Conservation (phyloP, 2,329 filamentous ascomycete species). For the Stemphylium lycopersici region DNA sequence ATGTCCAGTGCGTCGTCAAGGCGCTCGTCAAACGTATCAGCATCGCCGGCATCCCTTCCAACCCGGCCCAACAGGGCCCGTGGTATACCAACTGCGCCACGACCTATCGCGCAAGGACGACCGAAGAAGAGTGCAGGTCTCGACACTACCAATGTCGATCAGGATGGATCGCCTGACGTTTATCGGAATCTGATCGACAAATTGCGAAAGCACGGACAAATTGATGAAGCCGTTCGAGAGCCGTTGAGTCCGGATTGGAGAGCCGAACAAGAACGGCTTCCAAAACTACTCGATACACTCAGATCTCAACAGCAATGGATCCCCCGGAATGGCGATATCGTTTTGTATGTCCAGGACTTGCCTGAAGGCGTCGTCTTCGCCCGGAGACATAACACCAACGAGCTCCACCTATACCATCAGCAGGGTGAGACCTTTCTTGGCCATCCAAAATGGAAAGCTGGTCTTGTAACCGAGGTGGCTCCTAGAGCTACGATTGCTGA, state of each 20-base stretch:
- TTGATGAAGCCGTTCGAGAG: conserved; percentile 58
- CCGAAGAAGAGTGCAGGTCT: conserved; percentile 28
- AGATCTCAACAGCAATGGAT: conserved; percentile 56
- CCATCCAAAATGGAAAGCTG: conserved; percentile 61
- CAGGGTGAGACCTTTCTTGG: conserved; percentile 39
- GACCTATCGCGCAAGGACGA: conserved; percentile 15
- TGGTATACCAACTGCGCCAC: background rate
- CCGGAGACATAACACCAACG: conserved; percentile 30
- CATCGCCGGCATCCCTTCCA: background rate
- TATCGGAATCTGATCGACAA: conserved; percentile 58
- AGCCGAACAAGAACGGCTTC: conserved; percentile 54
- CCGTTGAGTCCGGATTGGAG: conserved; percentile 63
- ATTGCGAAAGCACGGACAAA: conserved; percentile 49
- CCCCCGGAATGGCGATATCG: conserved; percentile 63
- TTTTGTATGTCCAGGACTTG: conserved; percentile 57
- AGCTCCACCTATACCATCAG: conserved; percentile 34
- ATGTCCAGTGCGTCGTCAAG: conserved; percentile 18
- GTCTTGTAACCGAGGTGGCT: conserved; percentile 61
- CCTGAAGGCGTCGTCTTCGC: conserved; percentile 33
- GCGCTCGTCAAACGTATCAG: background rate
- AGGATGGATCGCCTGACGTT: conserved; percentile 61
- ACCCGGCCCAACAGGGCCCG: background rate
- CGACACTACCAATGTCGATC: conserved; percentile 48
- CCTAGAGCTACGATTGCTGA: conserved; percentile 54
- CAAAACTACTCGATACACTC: conserved; percentile 51